A percentile compares a stretch with the other conserved stretches of the same genome.
phyloP scores from a whole-genome alignment of 2,329 filamentous ascomycete genomes.

The Colletotrichum liriopes region DNA sequence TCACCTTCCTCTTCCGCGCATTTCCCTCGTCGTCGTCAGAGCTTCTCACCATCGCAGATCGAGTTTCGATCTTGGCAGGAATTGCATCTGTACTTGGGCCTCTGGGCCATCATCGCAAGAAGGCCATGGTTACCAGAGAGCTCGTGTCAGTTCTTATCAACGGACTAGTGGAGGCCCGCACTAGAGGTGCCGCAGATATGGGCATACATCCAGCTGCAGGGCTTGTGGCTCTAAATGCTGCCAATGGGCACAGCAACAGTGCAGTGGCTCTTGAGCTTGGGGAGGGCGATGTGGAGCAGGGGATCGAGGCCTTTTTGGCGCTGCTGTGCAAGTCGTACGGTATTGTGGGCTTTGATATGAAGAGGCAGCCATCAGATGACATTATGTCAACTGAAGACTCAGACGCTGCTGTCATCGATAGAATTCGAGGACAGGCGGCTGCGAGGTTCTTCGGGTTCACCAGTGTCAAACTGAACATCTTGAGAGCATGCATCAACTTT shows the following conservation, averaged over 20 bases:
- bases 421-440: constrained; percentile 73
- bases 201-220: constrained; percentile 95
- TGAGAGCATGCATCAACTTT: constrained; percentile 92
- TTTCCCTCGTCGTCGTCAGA: constrained; percentile 79
- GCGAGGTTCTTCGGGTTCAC: constrained; percentile 82
- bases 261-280: constrained; percentile 73
- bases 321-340: constrained; percentile 76
- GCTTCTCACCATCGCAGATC: constrained; percentile 80
- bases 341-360: constrained; percentile 67
- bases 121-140: constrained; percentile 90
- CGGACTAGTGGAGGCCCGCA: constrained; percentile 90
- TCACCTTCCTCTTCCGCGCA: constrained; percentile 76
- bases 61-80: constrained; percentile 85
- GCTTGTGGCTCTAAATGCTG: constrained; percentile 78
- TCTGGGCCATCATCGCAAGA: constrained; percentile 88
- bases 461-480: constrained; percentile 86
- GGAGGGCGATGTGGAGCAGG: constrained; percentile 76
- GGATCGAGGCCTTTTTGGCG: constrained; percentile 75
- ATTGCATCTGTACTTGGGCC: constrained; percentile 88
- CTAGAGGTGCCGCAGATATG: constrained; percentile 93
- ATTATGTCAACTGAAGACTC: constrained; percentile 58
- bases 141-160: constrained; percentile 86
- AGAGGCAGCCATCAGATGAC: constrained; percentile 47
- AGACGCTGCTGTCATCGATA: constrained; percentile 67
- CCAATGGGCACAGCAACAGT: constrained; percentile 64